Percentiles rank a stretch among this genome's conserved stretches.
Conservation (phyloP, 805 yeast genomes). For the Candida hispaniensis region DNA sequence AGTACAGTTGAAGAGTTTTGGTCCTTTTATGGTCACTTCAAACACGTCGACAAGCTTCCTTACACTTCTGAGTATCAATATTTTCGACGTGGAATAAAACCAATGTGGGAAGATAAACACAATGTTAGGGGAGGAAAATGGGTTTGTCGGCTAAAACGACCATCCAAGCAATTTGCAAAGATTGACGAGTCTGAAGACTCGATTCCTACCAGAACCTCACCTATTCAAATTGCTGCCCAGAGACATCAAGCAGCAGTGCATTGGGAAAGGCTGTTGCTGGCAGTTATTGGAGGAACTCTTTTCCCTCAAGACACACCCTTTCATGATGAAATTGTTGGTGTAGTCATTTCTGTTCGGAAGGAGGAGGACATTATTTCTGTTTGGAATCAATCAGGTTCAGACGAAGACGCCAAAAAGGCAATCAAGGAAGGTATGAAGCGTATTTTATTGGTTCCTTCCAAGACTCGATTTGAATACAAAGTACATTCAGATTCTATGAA, state of each 20-base stretch:
- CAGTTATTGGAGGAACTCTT: constrained; percentile 40
- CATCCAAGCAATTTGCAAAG: constrained; percentile 18
- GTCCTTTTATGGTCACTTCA: constrained; percentile 75
- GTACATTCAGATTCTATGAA: constrained; percentile 27
- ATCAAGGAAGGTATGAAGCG: constrained; percentile 21
- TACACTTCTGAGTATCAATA: constrained; percentile 40
- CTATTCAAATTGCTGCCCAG: constrained; percentile 14
- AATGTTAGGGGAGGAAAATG: constrained; percentile 54
- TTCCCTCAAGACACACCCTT: constrained; percentile 25
- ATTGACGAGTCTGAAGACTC: constrained; percentile 6
- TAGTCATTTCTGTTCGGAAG: constrained; percentile 47
- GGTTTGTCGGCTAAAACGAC: constrained; percentile 42
- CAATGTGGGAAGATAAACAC: constrained; percentile 58
- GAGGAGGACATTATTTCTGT: constrained; percentile 50
- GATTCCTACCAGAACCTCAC: constrained; percentile 12
- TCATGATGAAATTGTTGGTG: constrained; percentile 39
- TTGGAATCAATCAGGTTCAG: constrained; percentile 41
- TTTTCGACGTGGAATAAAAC: constrained; percentile 49
- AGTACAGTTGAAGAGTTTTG: constrained; percentile 90
- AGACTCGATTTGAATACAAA: constrained; percentile 23
- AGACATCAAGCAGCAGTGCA: constrained; percentile 21
- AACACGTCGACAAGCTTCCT: constrained; percentile 22
- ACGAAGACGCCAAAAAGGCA: constrained; percentile 26
- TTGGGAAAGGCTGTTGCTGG: constrained; percentile 39
- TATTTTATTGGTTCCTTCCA: constrained; percentile 19